Percentiles rank a stretch among this genome's conserved stretches.
Evolutionary conservation across 2,329 filamentous ascomycete species (phyloP).

Genomic region (Trichophaea hybrida): DNA sequence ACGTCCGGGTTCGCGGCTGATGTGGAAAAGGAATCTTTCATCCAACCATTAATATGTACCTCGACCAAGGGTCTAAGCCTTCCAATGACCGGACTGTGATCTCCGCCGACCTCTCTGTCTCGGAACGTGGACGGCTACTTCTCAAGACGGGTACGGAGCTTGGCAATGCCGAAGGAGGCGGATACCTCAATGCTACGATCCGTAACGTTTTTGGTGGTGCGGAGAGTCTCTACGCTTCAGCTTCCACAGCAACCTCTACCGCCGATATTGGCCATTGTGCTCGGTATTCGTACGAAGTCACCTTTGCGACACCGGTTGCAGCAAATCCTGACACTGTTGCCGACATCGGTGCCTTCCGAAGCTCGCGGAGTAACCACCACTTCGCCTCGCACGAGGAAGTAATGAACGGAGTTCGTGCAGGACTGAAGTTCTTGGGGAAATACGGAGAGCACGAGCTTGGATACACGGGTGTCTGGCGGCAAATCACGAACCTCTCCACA

Average conservation of each 20-base stretch:
- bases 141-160: constrained; percentile 91
- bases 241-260: constrained; percentile 37
- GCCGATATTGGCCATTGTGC: constrained; percentile 62
- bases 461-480: constrained; percentile 74
- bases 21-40: constrained; percentile 61
- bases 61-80: constrained; percentile 59
- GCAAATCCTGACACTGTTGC: constrained; percentile 70
- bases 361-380: constrained; percentile 62
- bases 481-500: constrained; percentile 63
- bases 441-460: constrained; percentile 57
- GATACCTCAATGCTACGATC: constrained; percentile 73
- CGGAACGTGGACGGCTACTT: constrained; percentile 65
- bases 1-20: background rate
- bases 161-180: constrained; percentile 85
- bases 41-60: constrained; percentile 63
- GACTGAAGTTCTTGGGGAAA: constrained; percentile 55
- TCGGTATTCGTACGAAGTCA: constrained; percentile 76
- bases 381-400: constrained; percentile 93
- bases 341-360: constrained; percentile 66
- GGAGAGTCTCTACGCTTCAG: constrained; percentile 75
- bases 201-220: constrained; percentile 91
- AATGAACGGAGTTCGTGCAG: constrained; percentile 60
- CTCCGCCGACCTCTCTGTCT: constrained; percentile 15
- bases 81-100: constrained; percentile 30
- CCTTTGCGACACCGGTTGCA: constrained; percentile 66